Evolutionary conservation across 495 filamentous ascomycete genomes (phyloP).

Genomic region (Letharia lupina): DNA sequence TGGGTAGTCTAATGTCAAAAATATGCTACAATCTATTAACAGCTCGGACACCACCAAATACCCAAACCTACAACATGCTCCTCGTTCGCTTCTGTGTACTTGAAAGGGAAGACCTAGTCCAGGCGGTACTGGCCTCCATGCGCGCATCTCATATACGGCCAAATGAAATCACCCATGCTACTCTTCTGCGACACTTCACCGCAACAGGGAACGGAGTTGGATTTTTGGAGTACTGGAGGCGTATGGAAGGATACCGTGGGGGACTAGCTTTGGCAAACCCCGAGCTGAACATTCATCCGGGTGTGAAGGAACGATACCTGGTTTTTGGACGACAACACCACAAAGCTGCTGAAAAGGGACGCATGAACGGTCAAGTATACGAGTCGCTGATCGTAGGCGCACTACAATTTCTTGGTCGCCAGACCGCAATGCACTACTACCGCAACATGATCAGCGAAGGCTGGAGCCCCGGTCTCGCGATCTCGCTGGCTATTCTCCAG

Average conservation of each 20-base stretch:
- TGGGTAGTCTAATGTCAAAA: constrained; percentile 37
- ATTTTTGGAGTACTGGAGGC: constrained; percentile 34
- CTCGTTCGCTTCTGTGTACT: constrained; percentile 49
- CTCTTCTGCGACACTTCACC: constrained; percentile 49
- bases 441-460: constrained; percentile 23
- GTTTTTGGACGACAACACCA: background rate
- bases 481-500: constrained; percentile 20
- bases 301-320: constrained; percentile 10
- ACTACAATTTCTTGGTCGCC: constrained; percentile 17
- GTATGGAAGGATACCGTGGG: constrained; percentile 33
- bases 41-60: constrained; percentile 46
- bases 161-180: constrained; percentile 45
- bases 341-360: constrained; percentile 16
- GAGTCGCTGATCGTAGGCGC: constrained; percentile 22
- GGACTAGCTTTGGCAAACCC: constrained; percentile 15
- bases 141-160: constrained; percentile 39
- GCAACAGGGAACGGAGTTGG: constrained; percentile 31
- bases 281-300: constrained; percentile 1
- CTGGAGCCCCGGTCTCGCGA: constrained; percentile 16
- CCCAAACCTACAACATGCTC: constrained; percentile 59
- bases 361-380: constrained; percentile 22
- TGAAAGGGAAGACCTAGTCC: constrained; percentile 41
- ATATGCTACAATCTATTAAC: constrained; percentile 61
- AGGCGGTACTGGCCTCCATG: constrained; percentile 47
- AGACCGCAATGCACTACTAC: constrained; percentile 23